Evolutionary conservation across 2,329 filamentous ascomycete species (phyloP).

Genomic region (Alternaria conjuncta): DNA sequence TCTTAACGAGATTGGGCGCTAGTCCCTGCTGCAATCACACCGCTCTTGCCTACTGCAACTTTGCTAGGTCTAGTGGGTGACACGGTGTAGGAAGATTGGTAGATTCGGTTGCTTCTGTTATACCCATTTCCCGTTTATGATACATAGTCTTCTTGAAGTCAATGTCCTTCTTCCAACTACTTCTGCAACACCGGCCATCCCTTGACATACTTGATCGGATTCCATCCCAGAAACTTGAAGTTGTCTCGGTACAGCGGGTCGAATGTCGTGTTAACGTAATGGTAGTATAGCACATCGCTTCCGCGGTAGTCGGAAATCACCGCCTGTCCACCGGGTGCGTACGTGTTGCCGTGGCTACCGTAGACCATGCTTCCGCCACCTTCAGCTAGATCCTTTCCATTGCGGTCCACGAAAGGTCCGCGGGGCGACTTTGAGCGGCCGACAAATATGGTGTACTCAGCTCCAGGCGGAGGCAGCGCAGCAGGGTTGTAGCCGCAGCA

Average conservation of each 20-base stretch:
- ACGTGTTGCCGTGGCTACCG: constrained; percentile 55
- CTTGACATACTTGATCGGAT: neutral
- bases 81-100: neutral
- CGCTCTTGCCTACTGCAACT: neutral
- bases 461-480: constrained; percentile 45
- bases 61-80: neutral
- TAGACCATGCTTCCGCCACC: constrained; percentile 66
- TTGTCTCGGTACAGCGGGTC: neutral
- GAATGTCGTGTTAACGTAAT: constrained; percentile 12
- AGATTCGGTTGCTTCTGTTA: neutral
- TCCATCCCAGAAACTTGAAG: neutral
- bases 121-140: neutral
- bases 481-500: neutral
- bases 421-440: constrained; percentile 60
- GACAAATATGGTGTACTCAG: constrained; percentile 68
- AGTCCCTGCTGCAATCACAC: neutral
- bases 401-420: constrained; percentile 54
- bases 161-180: neutral
- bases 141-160: neutral
- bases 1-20: too few species aligned
- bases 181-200: neutral
- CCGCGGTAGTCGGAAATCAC: constrained; percentile 15
- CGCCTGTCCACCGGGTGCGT: constrained; percentile 29
- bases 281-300: constrained; percentile 24
- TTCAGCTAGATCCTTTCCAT: constrained; percentile 49